A percentile compares a stretch with the other conserved stretches of the same genome.
Evolutionary conservation across 495 filamentous ascomycete species (phyloP).

Genomic region (Hypoxylon lienhwacheense): DNA sequence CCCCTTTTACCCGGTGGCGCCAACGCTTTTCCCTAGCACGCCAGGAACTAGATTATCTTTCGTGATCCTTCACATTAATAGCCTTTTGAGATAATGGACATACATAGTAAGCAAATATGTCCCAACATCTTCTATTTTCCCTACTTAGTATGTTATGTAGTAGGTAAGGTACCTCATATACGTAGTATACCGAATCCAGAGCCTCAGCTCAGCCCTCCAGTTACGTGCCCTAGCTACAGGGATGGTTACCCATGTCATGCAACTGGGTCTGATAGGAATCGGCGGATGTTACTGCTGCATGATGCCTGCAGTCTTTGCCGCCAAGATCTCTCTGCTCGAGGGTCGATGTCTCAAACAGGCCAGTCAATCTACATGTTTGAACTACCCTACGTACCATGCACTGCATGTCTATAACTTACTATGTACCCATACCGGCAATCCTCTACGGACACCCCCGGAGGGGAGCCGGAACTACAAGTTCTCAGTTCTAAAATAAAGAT

Average conservation of each 20-base stretch:
- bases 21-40: slow-evolving; percentile 12
- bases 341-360: slow-evolving; percentile 29
- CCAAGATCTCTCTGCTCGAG: slow-evolving; percentile 21
- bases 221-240: slow-evolving; percentile 1
- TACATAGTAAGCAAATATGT: no score
- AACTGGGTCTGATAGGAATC: slow-evolving; percentile 23
- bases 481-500: slow-evolving; percentile 29
- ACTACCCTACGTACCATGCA: no score
- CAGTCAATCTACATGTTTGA: slow-evolving; percentile 1
- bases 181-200: no score
- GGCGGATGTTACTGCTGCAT: slow-evolving; percentile 22
- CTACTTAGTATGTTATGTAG: no score
- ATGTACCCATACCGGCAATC: no score
- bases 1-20: slow-evolving; percentile 27
- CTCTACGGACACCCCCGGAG: slow-evolving; percentile 23
- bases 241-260: slow-evolving; percentile 17
- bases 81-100: no score
- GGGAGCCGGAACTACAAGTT: slow-evolving; percentile 17
- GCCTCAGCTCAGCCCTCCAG: slow-evolving; percentile 26
- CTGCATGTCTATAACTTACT: no score
- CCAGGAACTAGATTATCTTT: no score
- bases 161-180: no score
- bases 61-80: no score
- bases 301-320: slow-evolving; percentile 18
- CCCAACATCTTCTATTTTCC: no score